Base-by-base conservation (phyloP, 177 flowering plant species). In the Vitis hybrid region DNA sequence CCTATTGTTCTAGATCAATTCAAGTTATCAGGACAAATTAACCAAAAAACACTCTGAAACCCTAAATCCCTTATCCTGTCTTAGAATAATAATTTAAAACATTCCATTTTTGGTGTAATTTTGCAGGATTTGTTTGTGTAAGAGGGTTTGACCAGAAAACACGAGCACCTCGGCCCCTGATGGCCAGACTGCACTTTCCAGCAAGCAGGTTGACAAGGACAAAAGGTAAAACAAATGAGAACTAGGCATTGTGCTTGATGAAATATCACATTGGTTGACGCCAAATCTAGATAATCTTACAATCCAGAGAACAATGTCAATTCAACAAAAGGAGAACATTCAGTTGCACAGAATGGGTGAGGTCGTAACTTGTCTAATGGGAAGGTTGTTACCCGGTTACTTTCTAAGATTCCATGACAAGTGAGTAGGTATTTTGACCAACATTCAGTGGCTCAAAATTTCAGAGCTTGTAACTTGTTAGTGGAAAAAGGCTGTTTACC, bases 91-190 rank as follows among this genome's bases (percentile, higher is more conserved):
- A 2, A 2, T 38, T 38, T 38, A 38, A 5, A 38, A 38, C 9
- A 8, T 8, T 38, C 47, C 47, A 38, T 2, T 55, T 53, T 53
- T 61, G 19, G 14, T 6, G n/a, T 52, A 54, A n/a, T 59, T 58
- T 58, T 75, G 77, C 84, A 83, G 86, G 86, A 13, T 77, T 33
- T 69, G 83, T 84, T 15, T 86, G 87, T 62, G 89, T 83, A 70
- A 76, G 89, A 49, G 87, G 89, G 59, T 83, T 86, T 60, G 87
- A 86, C 77, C 81, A 75, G 63, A 82, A 80, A 66, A 71, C 83
- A 54, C 65, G 89, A 24, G 87, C 85, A 59, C 89, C 89, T 22
- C 82, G 85, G 9, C 89, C 89, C 5, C 77, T 86, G 15, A 73
- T 77, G 69, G 87, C 89, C 3, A 79, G 89, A 65, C 73, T 83